Conservation (phyloP, 345 rosid genomes). For the Durio zibethinus region DNA sequence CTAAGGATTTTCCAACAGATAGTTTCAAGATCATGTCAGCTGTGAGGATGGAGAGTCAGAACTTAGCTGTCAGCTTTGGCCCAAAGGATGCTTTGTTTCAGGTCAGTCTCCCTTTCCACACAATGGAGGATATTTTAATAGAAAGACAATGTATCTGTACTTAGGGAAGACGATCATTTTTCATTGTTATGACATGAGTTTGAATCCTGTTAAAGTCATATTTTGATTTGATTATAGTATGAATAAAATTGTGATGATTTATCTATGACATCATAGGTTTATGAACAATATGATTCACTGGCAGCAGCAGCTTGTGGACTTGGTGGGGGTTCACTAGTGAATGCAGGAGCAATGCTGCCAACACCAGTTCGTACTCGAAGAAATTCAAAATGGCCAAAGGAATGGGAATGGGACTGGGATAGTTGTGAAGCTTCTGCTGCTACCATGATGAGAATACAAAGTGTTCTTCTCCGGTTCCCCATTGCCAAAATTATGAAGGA, state of each 20-base stretch:
- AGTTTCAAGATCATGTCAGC: conserved; percentile 27
- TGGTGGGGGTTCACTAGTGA: conserved; percentile 46
- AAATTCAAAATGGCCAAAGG: conserved; percentile 42
- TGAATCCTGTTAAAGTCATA: neutral
- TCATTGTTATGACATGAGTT: neutral
- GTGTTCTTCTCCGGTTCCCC: conserved; percentile 33
- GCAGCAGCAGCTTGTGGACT: conserved; percentile 39
- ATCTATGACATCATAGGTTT: conserved; percentile 16
- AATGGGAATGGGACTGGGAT: conserved; percentile 42
- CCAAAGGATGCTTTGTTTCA: conserved; percentile 39
- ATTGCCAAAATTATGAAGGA: conserved; percentile 32
- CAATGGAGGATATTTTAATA: neutral
- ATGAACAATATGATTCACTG: conserved; percentile 36
- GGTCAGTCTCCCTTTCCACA: conserved; percentile 11
- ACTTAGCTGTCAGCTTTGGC: conserved; percentile 34
- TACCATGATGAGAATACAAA: conserved; percentile 35
- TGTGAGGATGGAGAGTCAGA: conserved; percentile 29
- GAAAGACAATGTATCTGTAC: neutral
- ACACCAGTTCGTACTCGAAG: conserved; percentile 36
- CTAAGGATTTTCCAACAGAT: conserved; percentile 41
- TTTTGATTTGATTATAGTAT: neutral
- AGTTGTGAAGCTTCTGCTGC: conserved; percentile 38
- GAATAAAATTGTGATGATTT: neutral
- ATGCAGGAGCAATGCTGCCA: conserved; percentile 40
- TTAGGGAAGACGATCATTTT: neutral